Percentiles rank a stretch among this genome's conserved stretches.
These are phyloP conservation scores for Stachybotrys elegans DNA, from an alignment of 2,329 filamentous ascomycete genomes.

Conservation along the genomic window DNA sequence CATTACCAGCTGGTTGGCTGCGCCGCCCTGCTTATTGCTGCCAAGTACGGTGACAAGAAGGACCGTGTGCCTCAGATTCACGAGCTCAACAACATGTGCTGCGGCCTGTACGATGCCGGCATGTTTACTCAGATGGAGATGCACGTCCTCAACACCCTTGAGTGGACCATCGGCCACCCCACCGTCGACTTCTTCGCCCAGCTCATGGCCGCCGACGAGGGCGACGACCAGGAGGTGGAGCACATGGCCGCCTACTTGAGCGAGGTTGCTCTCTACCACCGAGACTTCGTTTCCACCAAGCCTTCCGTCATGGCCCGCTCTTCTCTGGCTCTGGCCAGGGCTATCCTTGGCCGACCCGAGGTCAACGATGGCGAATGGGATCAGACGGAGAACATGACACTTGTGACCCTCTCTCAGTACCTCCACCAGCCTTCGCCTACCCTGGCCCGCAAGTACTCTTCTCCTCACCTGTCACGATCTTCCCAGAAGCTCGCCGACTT, in stretches of 20 bases:
- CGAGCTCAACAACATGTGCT: constrained; percentile 99
- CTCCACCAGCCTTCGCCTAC: constrained; percentile 54
- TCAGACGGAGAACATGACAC: constrained; percentile 62
- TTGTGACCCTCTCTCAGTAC: constrained; percentile 55
- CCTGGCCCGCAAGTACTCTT: constrained; percentile 55
- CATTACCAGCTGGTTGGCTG: constrained; percentile 98
- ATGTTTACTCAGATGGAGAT: constrained; percentile 99
- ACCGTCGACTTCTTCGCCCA: constrained; percentile 94
- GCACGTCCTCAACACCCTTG: constrained; percentile 95
- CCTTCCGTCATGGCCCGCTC: constrained; percentile 88
- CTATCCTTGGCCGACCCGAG: constrained; percentile 77
- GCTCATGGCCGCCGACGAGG: constrained; percentile 75
- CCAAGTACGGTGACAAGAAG: constrained; percentile 99
- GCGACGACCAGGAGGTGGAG: constrained; percentile 78
- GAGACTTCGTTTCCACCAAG: constrained; percentile 90
- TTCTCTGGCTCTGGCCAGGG: constrained; percentile 78
- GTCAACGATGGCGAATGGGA: constrained; percentile 73
- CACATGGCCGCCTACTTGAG: constrained; percentile 92
- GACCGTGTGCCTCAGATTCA: constrained; percentile 96
- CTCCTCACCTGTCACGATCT: constrained; percentile 46
- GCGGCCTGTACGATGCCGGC: constrained; percentile 93
- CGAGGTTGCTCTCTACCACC: constrained; percentile 93
- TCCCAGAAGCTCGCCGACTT: constrained; percentile 54
- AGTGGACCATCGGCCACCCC: constrained; percentile 93
- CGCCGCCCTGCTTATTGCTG: constrained; percentile 89